Percentiles rank a stretch among this genome's conserved stretches.
Evolutionary conservation across 2,329 filamentous ascomycete species (phyloP).

Genomic region (Penicillium hordei): DNA sequence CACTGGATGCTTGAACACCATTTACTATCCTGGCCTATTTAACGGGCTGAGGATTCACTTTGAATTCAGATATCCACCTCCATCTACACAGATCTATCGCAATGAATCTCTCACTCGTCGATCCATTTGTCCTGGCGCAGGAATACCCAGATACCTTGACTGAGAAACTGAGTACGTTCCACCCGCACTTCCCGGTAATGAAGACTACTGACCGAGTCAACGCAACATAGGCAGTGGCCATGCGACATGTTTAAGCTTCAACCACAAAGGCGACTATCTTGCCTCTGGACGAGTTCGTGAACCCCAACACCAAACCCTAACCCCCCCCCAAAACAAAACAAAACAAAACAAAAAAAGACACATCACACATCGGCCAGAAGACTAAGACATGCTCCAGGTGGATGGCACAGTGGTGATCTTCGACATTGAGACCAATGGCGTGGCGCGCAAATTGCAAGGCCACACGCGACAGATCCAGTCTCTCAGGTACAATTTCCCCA

Average conservation of each 20-base stretch:
- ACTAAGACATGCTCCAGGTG: constrained; percentile 45
- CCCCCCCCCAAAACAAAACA: no score
- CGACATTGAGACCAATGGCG: constrained; percentile 95
- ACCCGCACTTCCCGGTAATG: not conserved
- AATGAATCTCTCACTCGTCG: constrained; percentile 72
- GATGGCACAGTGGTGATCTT: constrained; percentile 95
- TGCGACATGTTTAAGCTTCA: constrained; percentile 76
- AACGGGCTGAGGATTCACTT: constrained; percentile 22
- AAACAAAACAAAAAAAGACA: not conserved
- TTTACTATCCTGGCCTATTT: constrained; percentile 24
- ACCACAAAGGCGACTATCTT: constrained; percentile 88
- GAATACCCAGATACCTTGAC: constrained; percentile 91
- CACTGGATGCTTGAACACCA: constrained; percentile 29
- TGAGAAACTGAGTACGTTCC: constrained; percentile 70
- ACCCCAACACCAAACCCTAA: not conserved
- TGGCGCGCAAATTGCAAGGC: constrained; percentile 88
- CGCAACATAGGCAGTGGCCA: constrained; percentile 57
- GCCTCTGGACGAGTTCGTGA: constrained; percentile 76
- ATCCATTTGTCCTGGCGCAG: constrained; percentile 69
- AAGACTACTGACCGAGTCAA: constrained; percentile 15
- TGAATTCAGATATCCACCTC: not conserved
- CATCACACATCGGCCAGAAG: not conserved
- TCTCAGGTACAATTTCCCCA: constrained; percentile 54
- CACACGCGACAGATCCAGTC: constrained; percentile 94
- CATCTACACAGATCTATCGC: constrained; percentile 9